Base-by-base conservation (phyloP, 257 asterid genomes). In the Solanum tarapatanum region DNA sequence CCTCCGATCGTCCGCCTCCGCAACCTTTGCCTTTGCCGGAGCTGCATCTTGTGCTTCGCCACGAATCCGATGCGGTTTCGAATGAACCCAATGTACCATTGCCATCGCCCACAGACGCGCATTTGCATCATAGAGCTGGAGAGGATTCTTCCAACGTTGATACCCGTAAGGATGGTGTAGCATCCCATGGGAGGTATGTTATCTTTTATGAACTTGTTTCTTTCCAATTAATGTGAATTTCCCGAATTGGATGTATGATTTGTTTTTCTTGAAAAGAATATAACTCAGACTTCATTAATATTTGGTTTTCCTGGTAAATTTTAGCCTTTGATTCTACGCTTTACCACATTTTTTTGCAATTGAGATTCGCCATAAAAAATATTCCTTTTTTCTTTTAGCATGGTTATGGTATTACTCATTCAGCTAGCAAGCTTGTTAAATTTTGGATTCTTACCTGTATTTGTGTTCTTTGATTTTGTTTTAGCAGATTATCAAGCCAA, bases 1-100 rank as follows among this genome's bases (percentile, higher is more conserved):
- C 92, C 3, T 32, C 48, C 5, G 60, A 73, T 23, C 80, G 48
- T 11, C 93, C 90, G 58, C 84, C 87, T 23, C 95, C 98, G 62
- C 94, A 88, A 91, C 98, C 98, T 85, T 91, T 94, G 43, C 98
- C 98, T 36, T 66, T 92, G 88, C 98, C 98, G 48, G 98, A 95
- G 85, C 89, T 90, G 87, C 92, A 90, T 41, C 86, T 80, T n/a
- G 66, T 90, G 88, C 85, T 93, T 55, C 92, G 92, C 48, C 91
- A 85, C 7, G 97, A 91, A 11, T 82, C 88, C 21, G 92, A 87
- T 86, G 80, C 79, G 83, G 83, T 91, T 12, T 37, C 91, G 33
- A 35, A 45, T 82, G 87, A 87, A 12, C 26, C 41, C 84, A 91
- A 92, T 86, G 90, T 91, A 32, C 98, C 95, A 35, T 89, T 93